Conservation (phyloP, 495 filamentous ascomycete genomes). For the Penicillium odoratum region DNA sequence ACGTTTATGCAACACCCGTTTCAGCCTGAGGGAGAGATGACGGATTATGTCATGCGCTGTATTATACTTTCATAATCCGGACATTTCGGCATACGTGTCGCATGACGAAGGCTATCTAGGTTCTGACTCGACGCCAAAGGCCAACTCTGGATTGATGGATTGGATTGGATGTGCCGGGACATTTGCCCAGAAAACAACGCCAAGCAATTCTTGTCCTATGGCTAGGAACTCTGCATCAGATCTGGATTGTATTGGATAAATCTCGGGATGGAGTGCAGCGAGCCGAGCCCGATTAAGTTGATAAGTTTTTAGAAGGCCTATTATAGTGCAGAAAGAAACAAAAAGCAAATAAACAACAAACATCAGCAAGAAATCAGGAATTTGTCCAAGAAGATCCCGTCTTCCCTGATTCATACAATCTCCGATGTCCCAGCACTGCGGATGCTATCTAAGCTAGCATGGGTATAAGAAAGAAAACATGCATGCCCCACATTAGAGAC, state of each 20-base stretch:
- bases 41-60: neutral
- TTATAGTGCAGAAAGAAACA: conserved; percentile 1
- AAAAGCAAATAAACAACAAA: neutral
- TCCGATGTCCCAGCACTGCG: conserved; percentile 23
- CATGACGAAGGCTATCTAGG: neutral
- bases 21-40: neutral
- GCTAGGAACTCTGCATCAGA: neutral
- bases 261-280: neutral
- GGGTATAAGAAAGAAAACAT: conserved; percentile 26
- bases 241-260: neutral
- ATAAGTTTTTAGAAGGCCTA: conserved; percentile 4
- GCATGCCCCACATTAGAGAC: conserved; percentile 7
- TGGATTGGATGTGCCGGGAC: conserved; percentile 2
- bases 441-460: conserved; percentile 18
- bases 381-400: neutral
- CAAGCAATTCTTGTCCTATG: neutral
- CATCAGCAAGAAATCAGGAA: neutral
- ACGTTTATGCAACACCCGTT: neutral
- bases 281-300: conserved; percentile 3
- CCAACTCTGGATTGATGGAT: conserved; percentile 9
- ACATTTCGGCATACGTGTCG: neutral
- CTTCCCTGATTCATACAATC: conserved; percentile 13
- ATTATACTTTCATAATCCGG: neutral
- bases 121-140: neutral
- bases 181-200: neutral